A percentile compares a stretch with the other conserved stretches of the same genome.
Conservation (phyloP, 352 stramenopile species). For the Globisporangium canariense region DNA sequence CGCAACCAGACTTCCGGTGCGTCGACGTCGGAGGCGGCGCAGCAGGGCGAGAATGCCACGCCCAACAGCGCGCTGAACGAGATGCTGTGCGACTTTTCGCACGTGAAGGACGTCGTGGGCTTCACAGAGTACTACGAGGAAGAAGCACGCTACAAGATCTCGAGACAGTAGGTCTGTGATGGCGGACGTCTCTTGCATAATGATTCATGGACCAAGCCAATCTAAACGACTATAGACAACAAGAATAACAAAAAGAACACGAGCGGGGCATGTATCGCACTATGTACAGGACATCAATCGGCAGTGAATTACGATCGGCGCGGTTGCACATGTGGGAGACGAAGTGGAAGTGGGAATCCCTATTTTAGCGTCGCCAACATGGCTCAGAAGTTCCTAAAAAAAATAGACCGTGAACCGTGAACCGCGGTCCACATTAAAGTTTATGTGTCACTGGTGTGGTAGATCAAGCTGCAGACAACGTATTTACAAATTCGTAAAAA, state of each 20-base stretch:
- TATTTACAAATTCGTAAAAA: constrained; percentile 22
- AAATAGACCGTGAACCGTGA: not conserved
- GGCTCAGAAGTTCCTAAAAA: not conserved
- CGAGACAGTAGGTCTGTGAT: not conserved
- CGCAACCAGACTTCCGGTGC: constrained; percentile 38
- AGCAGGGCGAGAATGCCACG: constrained; percentile 28
- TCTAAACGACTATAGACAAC: not conserved
- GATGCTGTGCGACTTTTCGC: constrained; percentile 69
- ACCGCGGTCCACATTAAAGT: not conserved
- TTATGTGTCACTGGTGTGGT: not conserved
- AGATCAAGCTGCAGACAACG: not conserved
- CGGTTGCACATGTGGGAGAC: not conserved
- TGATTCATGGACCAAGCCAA: not conserved
- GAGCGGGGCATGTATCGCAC: not conserved
- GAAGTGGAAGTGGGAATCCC: not conserved
- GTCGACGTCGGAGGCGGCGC: constrained; percentile 16
- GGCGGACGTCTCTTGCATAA: not conserved
- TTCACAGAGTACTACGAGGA: constrained; percentile 92
- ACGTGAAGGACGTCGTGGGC: constrained; percentile 92
- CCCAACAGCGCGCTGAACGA: constrained; percentile 61
- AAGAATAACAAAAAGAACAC: not conserved
- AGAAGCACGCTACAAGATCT: constrained; percentile 43
- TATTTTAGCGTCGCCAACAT: not conserved
- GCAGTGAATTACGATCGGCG: too few relatives aligned
- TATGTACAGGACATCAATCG: not conserved